Evolutionary conservation across 352 stramenopile species (phyloP).

Genomic region (Albugo candida): DNA sequence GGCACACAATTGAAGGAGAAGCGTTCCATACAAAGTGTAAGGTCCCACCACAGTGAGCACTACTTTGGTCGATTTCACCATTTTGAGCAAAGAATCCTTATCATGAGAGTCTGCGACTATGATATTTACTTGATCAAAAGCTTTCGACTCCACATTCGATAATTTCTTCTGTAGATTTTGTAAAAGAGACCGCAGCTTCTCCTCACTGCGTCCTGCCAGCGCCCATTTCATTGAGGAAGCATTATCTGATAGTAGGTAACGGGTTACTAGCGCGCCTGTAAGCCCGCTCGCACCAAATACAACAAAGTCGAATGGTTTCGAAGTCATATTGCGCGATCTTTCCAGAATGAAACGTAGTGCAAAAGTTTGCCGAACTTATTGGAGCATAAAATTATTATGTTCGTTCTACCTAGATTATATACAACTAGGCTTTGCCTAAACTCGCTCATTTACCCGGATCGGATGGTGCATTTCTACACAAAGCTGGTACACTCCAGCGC

Average conservation of each 20-base stretch:
- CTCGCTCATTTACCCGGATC: too few relatives aligned
- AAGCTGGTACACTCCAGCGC: constrained; percentile 32
- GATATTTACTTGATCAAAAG: constrained; percentile 25
- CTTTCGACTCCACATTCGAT: constrained; percentile 13
- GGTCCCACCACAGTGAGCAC: constrained; percentile 75
- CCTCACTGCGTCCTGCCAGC: constrained; percentile 57
- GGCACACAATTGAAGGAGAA: constrained; percentile 70
- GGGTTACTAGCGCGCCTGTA: constrained; percentile 53
- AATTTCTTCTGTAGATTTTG: constrained; percentile 25
- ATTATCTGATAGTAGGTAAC: constrained; percentile 30
- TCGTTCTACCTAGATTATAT: too few relatives aligned
- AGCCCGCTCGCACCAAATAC: constrained; percentile 83
- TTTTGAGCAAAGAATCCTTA: constrained; percentile 30
- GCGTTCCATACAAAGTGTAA: constrained; percentile 68
- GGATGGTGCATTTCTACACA: constrained; percentile 41
- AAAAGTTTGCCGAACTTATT: too few relatives aligned
- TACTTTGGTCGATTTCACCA: constrained; percentile 61
- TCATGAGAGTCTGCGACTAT: constrained; percentile 37
- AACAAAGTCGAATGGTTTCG: constrained; percentile 37
- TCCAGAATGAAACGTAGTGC: too few relatives aligned
- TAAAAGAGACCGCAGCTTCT: constrained; percentile 52
- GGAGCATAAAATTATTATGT: too few relatives aligned
- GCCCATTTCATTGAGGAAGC: constrained; percentile 59
- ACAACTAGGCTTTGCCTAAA: too few relatives aligned
- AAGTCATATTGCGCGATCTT: not conserved